A percentile compares a stretch with the other conserved stretches of the same genome.
Conservation (phyloP, 495 filamentous ascomycete genomes). For the Rhypophila decipiens region DNA sequence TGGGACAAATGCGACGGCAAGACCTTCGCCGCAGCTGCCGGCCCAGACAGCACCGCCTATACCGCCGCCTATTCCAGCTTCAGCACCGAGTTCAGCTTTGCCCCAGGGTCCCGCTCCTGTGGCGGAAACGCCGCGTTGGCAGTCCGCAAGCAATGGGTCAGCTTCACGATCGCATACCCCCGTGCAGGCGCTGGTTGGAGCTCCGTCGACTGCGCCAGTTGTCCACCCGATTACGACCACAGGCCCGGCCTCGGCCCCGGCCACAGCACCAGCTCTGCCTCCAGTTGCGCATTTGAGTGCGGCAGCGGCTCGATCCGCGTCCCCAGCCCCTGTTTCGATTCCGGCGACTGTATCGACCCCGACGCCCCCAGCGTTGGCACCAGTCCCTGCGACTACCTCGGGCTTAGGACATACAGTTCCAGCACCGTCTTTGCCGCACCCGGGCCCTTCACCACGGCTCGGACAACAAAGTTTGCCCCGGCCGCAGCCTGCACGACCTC, state of each 20-base stretch:
- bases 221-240: not conserved
- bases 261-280: not conserved
- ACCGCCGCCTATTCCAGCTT: conserved; percentile 3
- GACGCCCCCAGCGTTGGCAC: not conserved
- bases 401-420: not conserved
- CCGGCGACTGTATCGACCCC: too few relatives aligned
- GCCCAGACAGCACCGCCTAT: conserved; percentile 5
- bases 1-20: conserved; percentile 7
- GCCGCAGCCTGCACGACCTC: conserved; percentile 16
- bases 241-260: not conserved
- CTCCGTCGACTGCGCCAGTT: too few relatives aligned
- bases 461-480: conserved; percentile 11
- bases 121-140: too few relatives aligned
- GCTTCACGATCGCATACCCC: too few relatives aligned
- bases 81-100: not conserved
- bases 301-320: too few relatives aligned
- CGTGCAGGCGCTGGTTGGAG: too few relatives aligned
- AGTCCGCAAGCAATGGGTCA: too few relatives aligned
- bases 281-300: too few relatives aligned
- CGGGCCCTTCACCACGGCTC: conserved; percentile 8
- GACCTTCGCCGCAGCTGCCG: conserved; percentile 8
- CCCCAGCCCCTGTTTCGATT: too few relatives aligned
- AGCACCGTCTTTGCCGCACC: conserved; percentile 7
- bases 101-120: not conserved
- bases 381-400: not conserved